These are phyloP conservation scores for Pseudocercospora cruenta DNA, from an alignment of 2,329 filamentous ascomycete species.

Conservation along the genomic window DNA sequence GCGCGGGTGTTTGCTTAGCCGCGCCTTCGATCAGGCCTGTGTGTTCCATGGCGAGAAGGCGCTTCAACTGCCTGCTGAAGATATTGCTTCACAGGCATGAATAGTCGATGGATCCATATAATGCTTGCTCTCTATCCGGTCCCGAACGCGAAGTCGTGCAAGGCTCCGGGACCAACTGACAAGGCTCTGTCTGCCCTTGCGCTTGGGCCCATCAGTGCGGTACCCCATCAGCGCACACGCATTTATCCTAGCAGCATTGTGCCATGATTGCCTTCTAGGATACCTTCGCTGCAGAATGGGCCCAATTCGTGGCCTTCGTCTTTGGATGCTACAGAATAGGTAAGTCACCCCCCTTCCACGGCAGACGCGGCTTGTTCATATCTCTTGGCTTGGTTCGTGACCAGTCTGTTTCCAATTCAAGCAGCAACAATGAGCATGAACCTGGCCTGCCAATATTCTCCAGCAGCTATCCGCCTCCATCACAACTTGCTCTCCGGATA, in stretches of 20 bases:
- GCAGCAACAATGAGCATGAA: neutral
- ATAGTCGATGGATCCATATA: neutral
- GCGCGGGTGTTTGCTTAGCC: conserved; percentile 8
- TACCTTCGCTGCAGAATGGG: neutral
- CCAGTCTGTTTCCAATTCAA: neutral
- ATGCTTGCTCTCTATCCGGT: conserved; percentile 7
- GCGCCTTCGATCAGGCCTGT: conserved; percentile 5
- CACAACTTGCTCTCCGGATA: neutral
- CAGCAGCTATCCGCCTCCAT: neutral
- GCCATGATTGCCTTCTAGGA: neutral
- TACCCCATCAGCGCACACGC: conserved; percentile 2
- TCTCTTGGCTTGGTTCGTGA: conserved; percentile 15
- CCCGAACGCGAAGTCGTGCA: conserved; percentile 13
- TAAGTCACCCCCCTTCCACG: conserved; percentile 17
- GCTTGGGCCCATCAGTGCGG: neutral
- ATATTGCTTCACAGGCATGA: neutral
- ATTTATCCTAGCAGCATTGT: neutral
- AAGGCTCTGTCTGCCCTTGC: conserved; percentile 2
- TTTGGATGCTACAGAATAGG: conserved; percentile 2
- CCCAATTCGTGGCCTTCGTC: neutral
- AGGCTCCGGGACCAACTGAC: neutral
- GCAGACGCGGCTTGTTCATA: conserved; percentile 16
- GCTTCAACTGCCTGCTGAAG: neutral
- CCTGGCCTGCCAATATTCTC: neutral
- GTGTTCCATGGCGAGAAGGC: neutral